Percentiles rank a stretch among this genome's conserved stretches.
Evolutionary conservation across 1,139 yeast genomes (phyloP).

Genomic region (Saccharomycopsis hybrid): DNA sequence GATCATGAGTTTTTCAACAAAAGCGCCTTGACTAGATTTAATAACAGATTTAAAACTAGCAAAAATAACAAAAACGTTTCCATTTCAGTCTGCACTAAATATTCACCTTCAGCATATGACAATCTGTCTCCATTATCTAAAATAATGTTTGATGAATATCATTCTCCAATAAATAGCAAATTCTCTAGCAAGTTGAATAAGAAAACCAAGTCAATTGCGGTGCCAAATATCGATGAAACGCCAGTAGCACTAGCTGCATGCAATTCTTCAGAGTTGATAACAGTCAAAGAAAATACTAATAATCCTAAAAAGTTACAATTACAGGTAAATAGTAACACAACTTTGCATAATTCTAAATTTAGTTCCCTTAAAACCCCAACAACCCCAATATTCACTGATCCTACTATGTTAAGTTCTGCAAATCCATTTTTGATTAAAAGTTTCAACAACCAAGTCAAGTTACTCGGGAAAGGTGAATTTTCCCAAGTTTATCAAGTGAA

Average conservation of each 20-base stretch:
- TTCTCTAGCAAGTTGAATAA: not conserved
- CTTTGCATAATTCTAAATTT: not conserved
- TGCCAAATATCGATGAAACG: not conserved
- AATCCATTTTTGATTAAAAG: slow-evolving; percentile 7
- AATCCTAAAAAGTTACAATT: not conserved
- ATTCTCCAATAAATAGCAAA: slow-evolving; percentile 10
- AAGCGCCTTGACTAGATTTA: not conserved
- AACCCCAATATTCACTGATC: slow-evolving; percentile 18
- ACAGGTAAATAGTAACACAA: not conserved
- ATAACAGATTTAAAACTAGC: not conserved
- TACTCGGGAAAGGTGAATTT: slow-evolving; percentile 83
- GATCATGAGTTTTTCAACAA: not conserved
- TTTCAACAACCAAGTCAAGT: slow-evolving; percentile 38
- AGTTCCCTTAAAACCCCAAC: slow-evolving; percentile 14
- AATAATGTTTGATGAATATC: slow-evolving; percentile 3
- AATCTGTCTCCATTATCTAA: slow-evolving; percentile 4
- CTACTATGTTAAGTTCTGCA: slow-evolving; percentile 6
- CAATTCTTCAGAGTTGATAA: not conserved
- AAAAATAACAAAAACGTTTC: slow-evolving; percentile 2
- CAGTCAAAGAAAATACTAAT: not conserved
- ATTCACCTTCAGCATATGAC: not conserved
- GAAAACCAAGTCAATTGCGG: not conserved
- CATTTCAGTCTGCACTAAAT: not conserved
- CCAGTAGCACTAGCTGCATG: not conserved
- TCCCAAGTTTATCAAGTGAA: slow-evolving; percentile 78